phyloP scores from a whole-genome alignment of 805 yeast genomes.

The Suhomyces xylopsoci region DNA sequence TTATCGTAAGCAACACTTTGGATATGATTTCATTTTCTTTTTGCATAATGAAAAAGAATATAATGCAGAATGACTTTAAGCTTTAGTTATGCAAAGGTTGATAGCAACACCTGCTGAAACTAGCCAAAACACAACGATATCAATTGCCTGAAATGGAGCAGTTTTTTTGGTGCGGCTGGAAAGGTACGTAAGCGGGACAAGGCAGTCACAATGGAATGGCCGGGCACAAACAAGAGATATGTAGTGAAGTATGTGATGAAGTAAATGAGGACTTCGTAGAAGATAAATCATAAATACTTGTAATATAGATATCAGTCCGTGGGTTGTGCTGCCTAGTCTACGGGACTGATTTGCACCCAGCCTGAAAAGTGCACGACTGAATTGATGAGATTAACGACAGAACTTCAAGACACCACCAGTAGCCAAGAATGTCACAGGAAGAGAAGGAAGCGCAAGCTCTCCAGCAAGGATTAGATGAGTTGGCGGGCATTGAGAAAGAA shows the following conservation, averaged over 20 bases:
- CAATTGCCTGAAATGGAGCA: not conserved
- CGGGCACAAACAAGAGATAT: not conserved
- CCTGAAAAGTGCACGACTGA: not conserved
- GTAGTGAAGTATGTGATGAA: not conserved
- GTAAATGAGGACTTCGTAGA: not conserved
- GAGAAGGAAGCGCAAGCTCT: slow-evolving; percentile 9
- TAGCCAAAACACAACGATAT: not conserved
- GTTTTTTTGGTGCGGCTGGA: not conserved
- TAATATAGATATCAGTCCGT: not conserved
- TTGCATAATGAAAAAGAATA: slow-evolving; percentile 3
- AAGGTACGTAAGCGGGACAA: not conserved
- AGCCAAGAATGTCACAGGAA: slow-evolving; percentile 5
- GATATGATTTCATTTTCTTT: slow-evolving; percentile 36
- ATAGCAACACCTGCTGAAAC: not conserved
- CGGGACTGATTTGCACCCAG: not conserved
- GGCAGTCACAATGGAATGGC: not conserved
- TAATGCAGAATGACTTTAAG: not conserved
- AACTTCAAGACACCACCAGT: not conserved
- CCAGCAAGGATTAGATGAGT: slow-evolving; percentile 33
- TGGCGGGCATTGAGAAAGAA: slow-evolving; percentile 58
- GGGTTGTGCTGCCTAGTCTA: not conserved
- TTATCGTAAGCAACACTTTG: slow-evolving; percentile 33
- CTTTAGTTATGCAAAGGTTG: not conserved
- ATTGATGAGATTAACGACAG: not conserved
- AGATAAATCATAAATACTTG: not conserved